These are phyloP conservation scores for Cerrena zonata DNA, from an alignment of 1,284 basidiomycete species.

Conservation along the genomic window DNA sequence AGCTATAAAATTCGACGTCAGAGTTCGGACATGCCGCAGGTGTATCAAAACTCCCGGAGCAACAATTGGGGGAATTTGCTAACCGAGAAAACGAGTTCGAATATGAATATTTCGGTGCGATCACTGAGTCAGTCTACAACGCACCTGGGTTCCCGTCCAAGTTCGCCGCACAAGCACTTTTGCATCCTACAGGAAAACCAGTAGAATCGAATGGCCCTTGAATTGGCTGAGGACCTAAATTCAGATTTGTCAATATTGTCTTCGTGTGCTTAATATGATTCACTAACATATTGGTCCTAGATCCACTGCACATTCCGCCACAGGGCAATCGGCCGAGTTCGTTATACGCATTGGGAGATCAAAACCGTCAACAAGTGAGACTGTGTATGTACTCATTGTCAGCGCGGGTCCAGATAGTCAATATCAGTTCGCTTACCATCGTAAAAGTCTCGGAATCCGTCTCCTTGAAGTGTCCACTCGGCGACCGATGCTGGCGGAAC, in stretches of 20 bases:
- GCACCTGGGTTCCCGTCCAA: slow-evolving; percentile 32
- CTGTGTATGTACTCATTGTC: slow-evolving; percentile 9
- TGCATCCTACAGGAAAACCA: slow-evolving; percentile 39
- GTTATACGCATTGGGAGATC: slow-evolving; percentile 38
- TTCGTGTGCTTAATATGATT: not conserved
- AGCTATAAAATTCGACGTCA: slow-evolving; percentile 36
- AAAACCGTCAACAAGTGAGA: slow-evolving; percentile 38
- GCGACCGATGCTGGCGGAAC: slow-evolving; percentile 40
- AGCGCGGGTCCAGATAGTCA: not conserved
- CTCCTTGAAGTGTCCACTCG: slow-evolving; percentile 36
- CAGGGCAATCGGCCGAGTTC: slow-evolving; percentile 32
- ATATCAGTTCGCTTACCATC: slow-evolving; percentile 25
- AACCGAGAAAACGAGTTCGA: not conserved
- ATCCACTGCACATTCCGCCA: slow-evolving; percentile 38
- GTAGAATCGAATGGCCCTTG: slow-evolving; percentile 29
- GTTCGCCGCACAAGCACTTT: slow-evolving; percentile 37
- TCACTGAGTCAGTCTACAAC: slow-evolving; percentile 9
- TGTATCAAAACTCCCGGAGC: slow-evolving; percentile 37
- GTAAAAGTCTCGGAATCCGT: slow-evolving; percentile 33
- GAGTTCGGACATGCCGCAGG: slow-evolving; percentile 38
- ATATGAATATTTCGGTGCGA: not conserved
- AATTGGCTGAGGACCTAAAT: slow-evolving; percentile 30
- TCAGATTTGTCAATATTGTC: not conserved
- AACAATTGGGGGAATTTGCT: slow-evolving; percentile 39
- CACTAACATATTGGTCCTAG: slow-evolving; percentile 32